These are phyloP conservation scores for Pistacia integerrima DNA, from an alignment of 345 rosid genomes.

Conservation along the genomic window DNA sequence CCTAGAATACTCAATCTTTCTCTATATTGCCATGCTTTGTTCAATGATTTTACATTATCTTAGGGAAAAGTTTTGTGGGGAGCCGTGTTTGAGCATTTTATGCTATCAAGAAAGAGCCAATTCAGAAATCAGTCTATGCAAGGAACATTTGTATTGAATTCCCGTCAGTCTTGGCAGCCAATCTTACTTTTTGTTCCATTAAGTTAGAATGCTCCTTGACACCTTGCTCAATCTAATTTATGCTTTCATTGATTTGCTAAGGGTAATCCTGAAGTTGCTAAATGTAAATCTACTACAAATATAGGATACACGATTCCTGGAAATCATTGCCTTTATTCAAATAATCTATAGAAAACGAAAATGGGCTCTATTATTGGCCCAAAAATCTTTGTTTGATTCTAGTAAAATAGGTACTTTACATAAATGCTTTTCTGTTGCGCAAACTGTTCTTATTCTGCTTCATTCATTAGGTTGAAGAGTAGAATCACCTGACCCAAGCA, in stretches of 20 bases:
- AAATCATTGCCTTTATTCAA: too few species aligned
- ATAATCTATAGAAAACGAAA: too few species aligned
- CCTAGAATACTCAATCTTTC: neutral
- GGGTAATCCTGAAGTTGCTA: neutral
- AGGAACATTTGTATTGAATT: neutral
- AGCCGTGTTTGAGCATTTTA: too few species aligned
- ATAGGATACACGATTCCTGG: too few species aligned
- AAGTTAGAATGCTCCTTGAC: neutral
- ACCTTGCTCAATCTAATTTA: neutral
- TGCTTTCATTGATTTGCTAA: neutral
- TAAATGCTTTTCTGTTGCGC: neutral
- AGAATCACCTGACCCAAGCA: too few species aligned
- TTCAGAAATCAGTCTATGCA: too few species aligned
- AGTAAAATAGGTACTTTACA: neutral
- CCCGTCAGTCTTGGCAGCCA: neutral
- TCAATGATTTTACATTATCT: neutral
- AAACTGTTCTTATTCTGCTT: neutral
- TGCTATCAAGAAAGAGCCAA: too few species aligned
- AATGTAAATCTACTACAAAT: too few species aligned
- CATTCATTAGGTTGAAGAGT: slow-evolving; percentile 35
- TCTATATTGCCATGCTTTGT: neutral
- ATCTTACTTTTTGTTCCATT: neutral
- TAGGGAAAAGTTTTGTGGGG: neutral
- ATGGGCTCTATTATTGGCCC: too few species aligned
- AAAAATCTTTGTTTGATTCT: neutral